A percentile compares a stretch with the other conserved stretches of the same genome.
phyloP scores from a whole-genome alignment of 306 rosid genomes.

The Cucumis cinereus region DNA sequence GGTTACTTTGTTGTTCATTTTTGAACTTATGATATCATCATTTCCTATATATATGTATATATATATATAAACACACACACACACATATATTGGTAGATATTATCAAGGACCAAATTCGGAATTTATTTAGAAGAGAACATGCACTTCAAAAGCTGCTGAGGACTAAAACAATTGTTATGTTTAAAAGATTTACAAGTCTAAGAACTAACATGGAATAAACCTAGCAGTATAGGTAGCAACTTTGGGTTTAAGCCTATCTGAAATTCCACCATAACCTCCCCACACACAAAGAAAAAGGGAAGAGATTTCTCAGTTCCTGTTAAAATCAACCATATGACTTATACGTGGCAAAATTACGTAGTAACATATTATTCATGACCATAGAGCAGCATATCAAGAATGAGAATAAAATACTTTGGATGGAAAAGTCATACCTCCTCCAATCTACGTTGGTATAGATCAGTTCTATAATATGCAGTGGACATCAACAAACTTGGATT shows the following conservation, averaged over 20 bases:
- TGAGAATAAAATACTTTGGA: neutral
- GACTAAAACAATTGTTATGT: neutral
- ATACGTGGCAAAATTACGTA: neutral
- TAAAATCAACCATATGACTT: neutral
- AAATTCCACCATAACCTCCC: neutral
- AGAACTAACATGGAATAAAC: neutral
- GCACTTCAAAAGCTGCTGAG: neutral
- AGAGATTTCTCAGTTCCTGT: neutral
- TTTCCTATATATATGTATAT: too few relatives aligned
- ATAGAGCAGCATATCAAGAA: neutral
- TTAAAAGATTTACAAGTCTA: neutral
- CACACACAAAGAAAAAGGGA: neutral
- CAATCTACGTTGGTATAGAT: slow-evolving; percentile 59
- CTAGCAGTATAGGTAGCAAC: neutral
- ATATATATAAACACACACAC: too few relatives aligned
- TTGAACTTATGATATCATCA: neutral
- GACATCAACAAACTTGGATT: slow-evolving; percentile 85
- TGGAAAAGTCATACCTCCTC: slow-evolving; percentile 47
- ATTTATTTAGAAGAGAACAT: neutral
- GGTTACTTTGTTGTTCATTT: neutral
- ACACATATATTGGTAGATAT: neutral
- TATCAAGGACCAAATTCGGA: neutral
- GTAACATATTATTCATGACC: neutral
- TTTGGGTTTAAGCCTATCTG: neutral
- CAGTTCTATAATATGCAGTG: slow-evolving; percentile 70